Percentiles rank a stretch among this genome's conserved stretches.
Evolutionary conservation across 257 asterid genomes (phyloP).

Genomic region (Linaria vulgaris): DNA sequence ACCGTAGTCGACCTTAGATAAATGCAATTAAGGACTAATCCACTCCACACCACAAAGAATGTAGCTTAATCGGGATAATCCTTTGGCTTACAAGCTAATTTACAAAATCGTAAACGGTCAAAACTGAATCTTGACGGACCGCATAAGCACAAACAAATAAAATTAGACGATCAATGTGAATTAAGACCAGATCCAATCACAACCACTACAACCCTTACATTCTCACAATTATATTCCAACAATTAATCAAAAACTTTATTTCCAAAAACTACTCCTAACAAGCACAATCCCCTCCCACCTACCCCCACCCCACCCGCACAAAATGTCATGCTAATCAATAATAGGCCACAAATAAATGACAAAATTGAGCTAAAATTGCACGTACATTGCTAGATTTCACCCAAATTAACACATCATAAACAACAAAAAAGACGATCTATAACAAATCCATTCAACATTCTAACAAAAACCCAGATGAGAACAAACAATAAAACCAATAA

Average conservation of each 20-base stretch:
- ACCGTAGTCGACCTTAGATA: background rate
- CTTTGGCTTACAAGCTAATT: background rate
- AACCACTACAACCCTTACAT: background rate
- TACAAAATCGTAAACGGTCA: background rate
- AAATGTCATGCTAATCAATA: constrained; percentile 19
- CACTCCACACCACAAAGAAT: constrained; percentile 12
- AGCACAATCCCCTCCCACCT: too few relatives aligned
- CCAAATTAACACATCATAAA: constrained; percentile 5
- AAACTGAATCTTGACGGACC: background rate
- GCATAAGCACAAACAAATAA: constrained; percentile 1
- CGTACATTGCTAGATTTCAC: constrained; percentile 25
- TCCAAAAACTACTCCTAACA: too few relatives aligned
- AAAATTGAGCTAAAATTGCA: constrained; percentile 21
- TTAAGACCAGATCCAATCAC: constrained; percentile 12
- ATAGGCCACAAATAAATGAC: constrained; percentile 1
- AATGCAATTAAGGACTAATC: background rate
- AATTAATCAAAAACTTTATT: constrained; percentile 9
- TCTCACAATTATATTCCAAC: constrained; percentile 25
- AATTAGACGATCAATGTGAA: constrained; percentile 17
- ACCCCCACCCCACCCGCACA: background rate
- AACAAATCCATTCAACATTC: background rate
- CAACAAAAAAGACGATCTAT: constrained; percentile 9
- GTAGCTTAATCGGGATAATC: constrained; percentile 3
- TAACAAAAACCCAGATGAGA: constrained; percentile 19
- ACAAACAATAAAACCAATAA: constrained; percentile 15